phyloP scores from a whole-genome alignment of 108 stramenopile genomes.

The Asterionellopsis glacialis region DNA sequence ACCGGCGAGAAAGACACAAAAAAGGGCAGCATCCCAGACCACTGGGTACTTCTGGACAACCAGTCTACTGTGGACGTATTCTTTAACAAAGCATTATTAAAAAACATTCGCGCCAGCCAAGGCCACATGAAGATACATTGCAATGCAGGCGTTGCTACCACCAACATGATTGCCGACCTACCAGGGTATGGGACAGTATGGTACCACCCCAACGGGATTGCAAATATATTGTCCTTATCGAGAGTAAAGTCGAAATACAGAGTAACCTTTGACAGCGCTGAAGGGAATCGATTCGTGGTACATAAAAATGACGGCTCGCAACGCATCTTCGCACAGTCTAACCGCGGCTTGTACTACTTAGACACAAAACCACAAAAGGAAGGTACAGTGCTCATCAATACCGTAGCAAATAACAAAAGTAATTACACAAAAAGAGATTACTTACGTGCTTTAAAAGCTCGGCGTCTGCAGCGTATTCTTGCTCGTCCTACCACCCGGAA shows the following conservation, averaged over 20 bases:
- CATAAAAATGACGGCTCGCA: background rate
- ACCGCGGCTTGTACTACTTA: too few species aligned
- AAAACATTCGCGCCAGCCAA: background rate
- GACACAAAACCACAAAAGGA: background rate
- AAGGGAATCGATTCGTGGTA: slow-evolving; percentile 5
- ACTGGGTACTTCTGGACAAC: slow-evolving; percentile 36
- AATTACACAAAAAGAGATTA: too few species aligned
- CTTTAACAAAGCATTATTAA: slow-evolving; percentile 18
- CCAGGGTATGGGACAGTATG: slow-evolving; percentile 35
- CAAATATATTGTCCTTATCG: slow-evolving; percentile 35
- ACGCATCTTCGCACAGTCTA: background rate
- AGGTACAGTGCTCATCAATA: background rate
- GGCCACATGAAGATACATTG: slow-evolving; percentile 12
- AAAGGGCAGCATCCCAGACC: too few species aligned
- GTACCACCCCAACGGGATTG: slow-evolving; percentile 34
- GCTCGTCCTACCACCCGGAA: slow-evolving; percentile 2
- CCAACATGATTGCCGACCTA: slow-evolving; percentile 12
- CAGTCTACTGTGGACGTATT: slow-evolving; percentile 42
- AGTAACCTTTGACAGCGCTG: slow-evolving; percentile 24
- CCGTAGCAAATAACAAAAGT: too few species aligned
- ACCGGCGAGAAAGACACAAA: too few species aligned
- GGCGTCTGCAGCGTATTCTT: too few species aligned
- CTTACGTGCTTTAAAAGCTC: too few species aligned
- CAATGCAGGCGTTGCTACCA: slow-evolving; percentile 15
- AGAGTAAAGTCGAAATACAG: slow-evolving; percentile 7